phyloP scores from a whole-genome alignment of 768 basidiomycete genomes.

The Coprinopsis marcescibilis region DNA sequence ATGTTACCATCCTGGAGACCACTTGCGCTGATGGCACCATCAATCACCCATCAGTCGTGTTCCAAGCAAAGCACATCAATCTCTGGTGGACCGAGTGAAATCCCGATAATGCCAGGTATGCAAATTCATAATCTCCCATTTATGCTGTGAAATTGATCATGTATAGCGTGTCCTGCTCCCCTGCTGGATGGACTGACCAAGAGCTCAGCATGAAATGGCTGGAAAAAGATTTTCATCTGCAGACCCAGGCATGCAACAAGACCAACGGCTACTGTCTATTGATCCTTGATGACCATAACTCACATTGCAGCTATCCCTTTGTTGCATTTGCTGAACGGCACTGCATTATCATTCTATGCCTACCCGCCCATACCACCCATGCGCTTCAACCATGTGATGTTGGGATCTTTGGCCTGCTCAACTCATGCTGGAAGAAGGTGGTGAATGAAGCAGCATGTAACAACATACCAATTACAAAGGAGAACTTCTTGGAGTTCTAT shows the following conservation, averaged over 20 bases:
- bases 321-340: slow-evolving; percentile 18
- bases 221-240: slow-evolving; percentile 26
- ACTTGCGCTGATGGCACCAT: slow-evolving; percentile 36
- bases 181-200: slow-evolving; percentile 35
- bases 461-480: slow-evolving; percentile 21
- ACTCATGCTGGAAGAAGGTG: slow-evolving; percentile 16
- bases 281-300: slow-evolving; percentile 35
- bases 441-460: slow-evolving; percentile 13
- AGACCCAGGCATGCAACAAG: slow-evolving; percentile 12
- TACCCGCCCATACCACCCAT: slow-evolving; percentile 33
- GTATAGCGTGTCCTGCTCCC: slow-evolving; percentile 27
- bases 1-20: slow-evolving; percentile 42
- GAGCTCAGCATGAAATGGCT: slow-evolving; percentile 23
- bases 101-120: slow-evolving; percentile 25
- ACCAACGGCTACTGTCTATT: slow-evolving; percentile 21
- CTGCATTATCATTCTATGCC: slow-evolving; percentile 26
- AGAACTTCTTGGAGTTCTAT: slow-evolving; percentile 23
- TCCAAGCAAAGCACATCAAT: slow-evolving; percentile 23
- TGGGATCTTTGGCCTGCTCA: slow-evolving; percentile 29
- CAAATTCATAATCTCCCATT: neutral
- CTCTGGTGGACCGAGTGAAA: slow-evolving; percentile 20
- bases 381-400: slow-evolving; percentile 31
- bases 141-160: neutral
- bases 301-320: slow-evolving; percentile 27
- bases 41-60: slow-evolving; percentile 33